Evolutionary conservation across 2,329 filamentous ascomycete species (phyloP).

Genomic region (Xylaria sp.): DNA sequence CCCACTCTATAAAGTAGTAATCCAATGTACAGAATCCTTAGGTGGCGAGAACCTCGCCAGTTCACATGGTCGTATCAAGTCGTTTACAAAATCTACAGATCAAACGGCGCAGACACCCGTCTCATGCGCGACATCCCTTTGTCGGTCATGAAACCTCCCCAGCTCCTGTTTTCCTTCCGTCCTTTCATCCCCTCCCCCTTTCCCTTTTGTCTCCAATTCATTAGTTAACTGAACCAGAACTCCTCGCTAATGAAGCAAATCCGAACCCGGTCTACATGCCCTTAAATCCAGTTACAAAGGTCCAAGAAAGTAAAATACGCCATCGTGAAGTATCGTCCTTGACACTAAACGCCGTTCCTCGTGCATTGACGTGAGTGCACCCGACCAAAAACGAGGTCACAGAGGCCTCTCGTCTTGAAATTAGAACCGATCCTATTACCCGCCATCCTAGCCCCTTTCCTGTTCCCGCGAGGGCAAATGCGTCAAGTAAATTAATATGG

Average conservation of each 20-base stretch:
- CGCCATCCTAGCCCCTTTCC: background rate
- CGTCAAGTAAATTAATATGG: no score
- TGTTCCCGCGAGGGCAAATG: background rate
- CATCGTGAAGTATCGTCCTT: background rate
- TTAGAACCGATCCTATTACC: background rate
- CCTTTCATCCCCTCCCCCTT: background rate
- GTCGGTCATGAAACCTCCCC: background rate
- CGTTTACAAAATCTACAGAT: background rate
- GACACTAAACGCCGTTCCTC: background rate
- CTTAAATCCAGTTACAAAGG: background rate
- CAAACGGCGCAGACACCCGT: background rate
- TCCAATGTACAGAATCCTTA: conserved; percentile 12
- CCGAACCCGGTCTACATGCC: conserved; percentile 24
- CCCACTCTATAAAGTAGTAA: conserved; percentile 6
- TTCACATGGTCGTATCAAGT: background rate
- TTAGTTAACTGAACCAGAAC: conserved; percentile 17
- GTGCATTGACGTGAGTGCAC: background rate
- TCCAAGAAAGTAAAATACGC: background rate
- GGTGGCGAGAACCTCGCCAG: background rate
- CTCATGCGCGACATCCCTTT: background rate
- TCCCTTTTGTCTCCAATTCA: background rate
- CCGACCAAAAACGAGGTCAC: background rate
- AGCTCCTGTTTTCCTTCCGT: background rate
- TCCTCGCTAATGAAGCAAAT: conserved; percentile 32
- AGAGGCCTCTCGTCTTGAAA: background rate